A percentile compares a stretch with the other conserved stretches of the same genome.
These are phyloP conservation scores for Skeletonema grethae DNA, from an alignment of 108 stramenopile species.

Conservation along the genomic window DNA sequence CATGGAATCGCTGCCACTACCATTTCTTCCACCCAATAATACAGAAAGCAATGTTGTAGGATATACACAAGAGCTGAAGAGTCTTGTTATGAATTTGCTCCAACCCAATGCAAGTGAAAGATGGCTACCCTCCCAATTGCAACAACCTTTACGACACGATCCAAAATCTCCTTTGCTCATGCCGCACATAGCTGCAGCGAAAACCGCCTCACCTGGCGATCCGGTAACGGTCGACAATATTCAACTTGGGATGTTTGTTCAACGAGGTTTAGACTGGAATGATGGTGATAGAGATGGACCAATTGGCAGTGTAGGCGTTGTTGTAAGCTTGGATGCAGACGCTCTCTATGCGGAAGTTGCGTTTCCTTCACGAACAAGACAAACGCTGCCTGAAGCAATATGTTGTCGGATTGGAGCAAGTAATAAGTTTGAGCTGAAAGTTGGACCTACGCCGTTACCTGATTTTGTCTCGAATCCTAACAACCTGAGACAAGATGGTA, in stretches of 20 bases:
- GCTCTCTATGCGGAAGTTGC: conserved; percentile 39
- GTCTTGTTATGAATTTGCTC: conserved; percentile 34
- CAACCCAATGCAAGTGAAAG: conserved; percentile 20
- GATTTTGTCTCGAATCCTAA: conserved; percentile 25
- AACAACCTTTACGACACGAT: conserved; percentile 28
- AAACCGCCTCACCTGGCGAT: conserved; percentile 32
- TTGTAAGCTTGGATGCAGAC: conserved; percentile 44
- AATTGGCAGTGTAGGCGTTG: conserved; percentile 36
- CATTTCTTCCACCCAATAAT: conserved; percentile 26
- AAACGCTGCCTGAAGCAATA: conserved; percentile 16
- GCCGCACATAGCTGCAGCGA: conserved; percentile 24
- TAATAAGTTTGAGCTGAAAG: conserved; percentile 38
- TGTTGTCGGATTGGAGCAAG: conserved; percentile 44
- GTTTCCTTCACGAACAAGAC: conserved; percentile 13
- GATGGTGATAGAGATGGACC: conserved; percentile 46
- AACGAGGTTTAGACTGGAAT: conserved; percentile 41
- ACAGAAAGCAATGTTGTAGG: conserved; percentile 18
- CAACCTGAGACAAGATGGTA: conserved; percentile 20
- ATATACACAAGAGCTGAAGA: conserved; percentile 32
- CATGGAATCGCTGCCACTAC: conserved; percentile 20
- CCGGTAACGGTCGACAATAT: conserved; percentile 49
- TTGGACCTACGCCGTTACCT: conserved; percentile 19
- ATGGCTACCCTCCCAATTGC: conserved; percentile 33
- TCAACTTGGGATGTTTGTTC: conserved; percentile 56
- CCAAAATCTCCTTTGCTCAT: conserved; percentile 33